phyloP scores from a whole-genome alignment of 208 protist species.

The Crithidia acanthocephali region DNA sequence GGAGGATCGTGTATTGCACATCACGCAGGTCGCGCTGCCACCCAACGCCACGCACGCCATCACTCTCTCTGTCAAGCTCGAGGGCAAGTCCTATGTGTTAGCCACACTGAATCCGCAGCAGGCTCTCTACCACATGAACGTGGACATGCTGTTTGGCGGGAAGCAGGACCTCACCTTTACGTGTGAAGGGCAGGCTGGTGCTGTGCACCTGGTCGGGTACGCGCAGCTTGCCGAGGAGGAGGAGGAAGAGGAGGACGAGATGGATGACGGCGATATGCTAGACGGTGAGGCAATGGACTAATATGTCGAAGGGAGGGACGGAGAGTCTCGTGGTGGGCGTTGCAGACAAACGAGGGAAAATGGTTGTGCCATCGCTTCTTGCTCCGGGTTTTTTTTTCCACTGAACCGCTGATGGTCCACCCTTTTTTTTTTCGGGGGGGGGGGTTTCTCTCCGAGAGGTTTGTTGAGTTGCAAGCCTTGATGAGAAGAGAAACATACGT shows the following conservation, averaged over 20 bases:
- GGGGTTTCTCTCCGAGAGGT: no score
- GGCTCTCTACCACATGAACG: constrained; percentile 58
- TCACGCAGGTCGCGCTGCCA: constrained; percentile 75
- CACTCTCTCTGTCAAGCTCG: constrained; percentile 43
- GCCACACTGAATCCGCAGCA: constrained; percentile 77
- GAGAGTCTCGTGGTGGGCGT: no score
- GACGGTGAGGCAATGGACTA: constrained; percentile 10
- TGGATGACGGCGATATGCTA: constrained; percentile 37
- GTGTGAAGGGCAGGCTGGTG: constrained; percentile 43
- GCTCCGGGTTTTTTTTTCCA: no score
- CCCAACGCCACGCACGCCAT: constrained; percentile 49
- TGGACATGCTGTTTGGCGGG: constrained; percentile 68
- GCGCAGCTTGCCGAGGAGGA: constrained; percentile 57
- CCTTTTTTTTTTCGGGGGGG: no score
- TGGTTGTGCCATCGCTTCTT: no score
- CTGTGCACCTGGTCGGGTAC: constrained; percentile 77
- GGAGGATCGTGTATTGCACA: constrained; percentile 58
- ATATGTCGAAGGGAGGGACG: no score
- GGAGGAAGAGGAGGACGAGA: constrained; percentile 39
- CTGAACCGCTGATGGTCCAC: no score
- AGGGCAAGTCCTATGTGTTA: constrained; percentile 60
- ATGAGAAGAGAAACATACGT: no score
- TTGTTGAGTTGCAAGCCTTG: no score
- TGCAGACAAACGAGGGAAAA: no score
- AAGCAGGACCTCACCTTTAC: constrained; percentile 56